A percentile compares a stretch with the other conserved stretches of the same genome.
phyloP scores from a whole-genome alignment of 306 rosid species.

The Neltuma alba region DNA sequence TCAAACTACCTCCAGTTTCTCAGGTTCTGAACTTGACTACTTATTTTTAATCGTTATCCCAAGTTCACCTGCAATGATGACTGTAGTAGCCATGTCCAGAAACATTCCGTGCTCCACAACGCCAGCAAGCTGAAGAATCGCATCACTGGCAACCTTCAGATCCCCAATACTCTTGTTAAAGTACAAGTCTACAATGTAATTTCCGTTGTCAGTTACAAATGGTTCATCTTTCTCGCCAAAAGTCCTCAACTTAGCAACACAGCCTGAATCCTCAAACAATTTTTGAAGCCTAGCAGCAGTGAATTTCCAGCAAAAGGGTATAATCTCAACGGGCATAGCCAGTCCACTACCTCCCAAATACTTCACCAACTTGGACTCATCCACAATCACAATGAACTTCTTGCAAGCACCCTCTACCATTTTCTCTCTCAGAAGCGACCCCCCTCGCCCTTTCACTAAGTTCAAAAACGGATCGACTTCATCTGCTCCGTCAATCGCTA shows the following conservation, averaged over 20 bases:
- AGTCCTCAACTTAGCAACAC: conserved; percentile 57
- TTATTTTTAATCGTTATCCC: conserved; percentile 57
- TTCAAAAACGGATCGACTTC: conserved; percentile 63
- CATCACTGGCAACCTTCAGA: conserved; percentile 58
- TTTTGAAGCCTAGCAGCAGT: conserved; percentile 53
- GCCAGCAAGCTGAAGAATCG: conserved; percentile 58
- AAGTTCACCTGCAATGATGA: conserved; percentile 66
- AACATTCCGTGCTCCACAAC: conserved; percentile 78
- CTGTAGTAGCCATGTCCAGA: conserved; percentile 65
- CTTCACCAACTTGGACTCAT: conserved; percentile 59
- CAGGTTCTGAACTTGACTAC: not conserved
- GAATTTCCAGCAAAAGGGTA: conserved; percentile 68
- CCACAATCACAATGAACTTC: conserved; percentile 61
- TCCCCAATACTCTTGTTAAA: conserved; percentile 61
- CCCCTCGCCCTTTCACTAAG: conserved; percentile 70
- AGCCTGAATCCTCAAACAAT: conserved; percentile 50
- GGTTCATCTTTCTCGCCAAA: conserved; percentile 37
- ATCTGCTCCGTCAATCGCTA: conserved; percentile 66
- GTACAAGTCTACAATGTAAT: conserved; percentile 61
- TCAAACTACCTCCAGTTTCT: conserved; percentile 6
- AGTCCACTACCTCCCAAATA: conserved; percentile 57
- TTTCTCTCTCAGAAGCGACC: conserved; percentile 63
- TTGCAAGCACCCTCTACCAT: conserved; percentile 62
- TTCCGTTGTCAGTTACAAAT: conserved; percentile 58
- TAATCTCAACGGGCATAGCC: conserved; percentile 66